phyloP scores from a whole-genome alignment of 257 asterid genomes.

The Solanum okadae region DNA sequence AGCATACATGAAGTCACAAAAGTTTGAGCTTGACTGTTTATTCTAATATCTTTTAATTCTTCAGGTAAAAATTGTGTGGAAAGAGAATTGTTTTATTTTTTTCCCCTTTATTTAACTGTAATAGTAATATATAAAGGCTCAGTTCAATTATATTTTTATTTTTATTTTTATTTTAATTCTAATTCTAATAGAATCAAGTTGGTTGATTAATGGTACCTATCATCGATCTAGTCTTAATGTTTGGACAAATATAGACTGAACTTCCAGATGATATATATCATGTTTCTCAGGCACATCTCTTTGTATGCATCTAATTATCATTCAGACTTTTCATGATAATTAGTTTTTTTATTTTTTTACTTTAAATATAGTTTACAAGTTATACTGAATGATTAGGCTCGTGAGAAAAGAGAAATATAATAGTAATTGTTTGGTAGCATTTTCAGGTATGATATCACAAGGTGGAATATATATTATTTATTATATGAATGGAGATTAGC shows the following conservation, averaged over 20 bases:
- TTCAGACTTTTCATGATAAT: not conserved
- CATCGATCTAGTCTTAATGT: not conserved
- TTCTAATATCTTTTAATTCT: not conserved
- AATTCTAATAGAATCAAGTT: not conserved
- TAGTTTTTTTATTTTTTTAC: not conserved
- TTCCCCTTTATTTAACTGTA: not conserved
- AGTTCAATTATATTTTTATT: not conserved
- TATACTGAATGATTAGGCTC: not conserved
- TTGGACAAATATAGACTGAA: not conserved
- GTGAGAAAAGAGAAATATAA: not conserved
- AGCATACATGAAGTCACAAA: constrained; percentile 21
- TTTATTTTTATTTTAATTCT: not conserved
- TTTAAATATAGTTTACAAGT: not conserved
- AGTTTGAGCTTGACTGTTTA: not conserved
- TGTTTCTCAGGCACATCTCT: not conserved
- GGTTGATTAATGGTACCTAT: not conserved
- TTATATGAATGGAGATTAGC: not conserved
- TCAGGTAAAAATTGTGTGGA: not conserved
- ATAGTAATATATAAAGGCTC: not conserved
- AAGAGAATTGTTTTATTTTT: not conserved
- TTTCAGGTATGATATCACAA: not conserved
- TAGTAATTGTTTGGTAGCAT: not conserved
- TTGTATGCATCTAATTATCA: not conserved
- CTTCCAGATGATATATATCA: not conserved
- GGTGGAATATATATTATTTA: not conserved